Evolutionary conservation across 768 basidiomycete genomes (phyloP), one percentile per base, ranked within the genome.

Genomic region (Clathrus columnatus): DNA sequence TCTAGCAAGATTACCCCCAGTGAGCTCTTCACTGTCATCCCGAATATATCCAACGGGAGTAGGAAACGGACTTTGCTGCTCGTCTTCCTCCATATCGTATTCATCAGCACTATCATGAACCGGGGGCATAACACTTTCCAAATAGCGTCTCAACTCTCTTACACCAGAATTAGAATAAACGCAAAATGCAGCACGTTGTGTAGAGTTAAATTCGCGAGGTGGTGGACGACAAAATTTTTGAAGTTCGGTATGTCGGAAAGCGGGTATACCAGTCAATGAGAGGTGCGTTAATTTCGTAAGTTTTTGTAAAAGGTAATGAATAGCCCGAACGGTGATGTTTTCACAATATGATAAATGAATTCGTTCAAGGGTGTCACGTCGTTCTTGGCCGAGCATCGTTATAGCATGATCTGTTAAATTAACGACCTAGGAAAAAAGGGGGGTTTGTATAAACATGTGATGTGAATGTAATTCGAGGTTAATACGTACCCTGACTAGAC

Each of bases 331-430:
- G 5, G 88, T 83, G 54, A 99, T 87, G 64, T 94, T 89, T 67
- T 96, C 91, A 68, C 96, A 99, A 66, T 98, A 97, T 2, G 92
- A 96, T 48, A 99, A 75, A 70, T 99, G 96, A 20, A 99, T 91
- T 41, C 96, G 85, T 67, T 99, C 96, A 21, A 98, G 77, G 7
- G 91, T 86, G 26, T 82, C 81, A 63, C 90, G 83, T 16, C 91
- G 81, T 43, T 54, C 53, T 59, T 91, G 87, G 7, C 83, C 90
- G 8, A 99, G 80, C 1, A 93, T 78, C 65, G 87, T 88, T 28
- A 98, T 84, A 1, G 91, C 91, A 62, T 95, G 84, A 65, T 99
- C 96, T 10, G 96, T 99, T 54, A 99, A 73, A 62, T 93, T 91
- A 66, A 74, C 82, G 48, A 97, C 93, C 53, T 54, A 28, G 17